Conservation (phyloP, 495 filamentous ascomycete species). For the Tuber aestivum region DNA sequence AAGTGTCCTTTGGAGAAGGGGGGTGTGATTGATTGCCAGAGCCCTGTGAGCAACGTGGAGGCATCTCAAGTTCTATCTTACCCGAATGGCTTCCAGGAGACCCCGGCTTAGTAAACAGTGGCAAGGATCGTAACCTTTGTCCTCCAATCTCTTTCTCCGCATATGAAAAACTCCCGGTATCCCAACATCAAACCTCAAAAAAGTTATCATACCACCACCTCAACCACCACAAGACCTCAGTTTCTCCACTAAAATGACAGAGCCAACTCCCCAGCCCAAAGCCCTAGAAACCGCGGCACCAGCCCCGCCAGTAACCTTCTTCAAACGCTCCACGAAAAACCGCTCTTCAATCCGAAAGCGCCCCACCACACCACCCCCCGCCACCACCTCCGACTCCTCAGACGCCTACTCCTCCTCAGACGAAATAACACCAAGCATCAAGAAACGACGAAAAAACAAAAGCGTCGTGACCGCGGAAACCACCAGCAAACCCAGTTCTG, state of each 20-base stretch:
- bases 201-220: neutral
- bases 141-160: neutral
- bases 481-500: constrained; percentile 47
- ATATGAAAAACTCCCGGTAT: neutral
- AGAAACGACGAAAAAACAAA: constrained; percentile 70
- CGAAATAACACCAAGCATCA: constrained; percentile 62
- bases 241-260: constrained; percentile 4
- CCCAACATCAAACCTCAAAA: neutral
- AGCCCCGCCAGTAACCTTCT: constrained; percentile 55
- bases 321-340: constrained; percentile 73
- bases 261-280: neutral
- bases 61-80: neutral
- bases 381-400: constrained; percentile 50
- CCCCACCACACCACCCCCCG: constrained; percentile 70
- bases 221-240: neutral
- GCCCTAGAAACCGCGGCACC: constrained; percentile 21
- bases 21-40: neutral
- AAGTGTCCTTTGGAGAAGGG: neutral
- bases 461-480: constrained; percentile 51
- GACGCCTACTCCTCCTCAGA: constrained; percentile 74
- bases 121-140: neutral
- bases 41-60: neutral
- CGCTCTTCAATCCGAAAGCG: constrained; percentile 80
- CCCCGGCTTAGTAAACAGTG: neutral
- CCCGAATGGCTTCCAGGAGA: neutral